Percentiles rank a stretch among this genome's conserved stretches.
These are phyloP conservation scores for Hippophae tibetana DNA, from an alignment of 306 rosid genomes.

Conservation along the genomic window DNA sequence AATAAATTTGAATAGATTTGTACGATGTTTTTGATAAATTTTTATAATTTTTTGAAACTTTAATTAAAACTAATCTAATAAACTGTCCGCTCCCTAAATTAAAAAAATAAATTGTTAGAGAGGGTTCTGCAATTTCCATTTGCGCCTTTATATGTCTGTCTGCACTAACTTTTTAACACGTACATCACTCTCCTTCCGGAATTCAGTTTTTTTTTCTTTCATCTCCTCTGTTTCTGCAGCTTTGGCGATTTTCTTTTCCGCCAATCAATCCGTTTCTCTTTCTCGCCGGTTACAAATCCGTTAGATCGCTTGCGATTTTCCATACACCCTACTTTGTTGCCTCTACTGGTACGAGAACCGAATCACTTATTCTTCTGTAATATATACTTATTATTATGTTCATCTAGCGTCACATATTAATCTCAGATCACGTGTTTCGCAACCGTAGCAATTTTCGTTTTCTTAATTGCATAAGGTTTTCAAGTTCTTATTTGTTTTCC, in stretches of 20 bases:
- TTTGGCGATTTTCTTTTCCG: constrained; percentile 44
- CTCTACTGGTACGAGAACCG: constrained; percentile 39
- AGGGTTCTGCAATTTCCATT: no score
- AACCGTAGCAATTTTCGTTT: constrained; percentile 3
- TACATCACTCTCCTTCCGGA: no score
- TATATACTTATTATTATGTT: not conserved
- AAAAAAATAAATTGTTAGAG: no score
- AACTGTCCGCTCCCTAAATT: no score
- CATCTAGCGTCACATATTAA: constrained; percentile 5
- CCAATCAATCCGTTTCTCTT: constrained; percentile 21
- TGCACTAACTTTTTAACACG: no score
- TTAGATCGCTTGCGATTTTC: constrained; percentile 31
- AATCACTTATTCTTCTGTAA: constrained; percentile 16
- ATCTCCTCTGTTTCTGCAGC: constrained; percentile 23
- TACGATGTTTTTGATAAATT: no score
- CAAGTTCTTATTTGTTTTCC: no score
- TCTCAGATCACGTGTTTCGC: constrained; percentile 31
- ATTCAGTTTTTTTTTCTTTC: constrained; percentile 4
- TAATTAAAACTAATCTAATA: no score
- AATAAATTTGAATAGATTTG: no score
- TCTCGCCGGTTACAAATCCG: constrained; percentile 11
- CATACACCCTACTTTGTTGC: constrained; percentile 26
- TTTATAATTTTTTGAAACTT: no score
- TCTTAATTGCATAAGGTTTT: not conserved
- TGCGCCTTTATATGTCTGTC: no score